Conservation (phyloP, 1,139 yeast species). For the Suhomyces yuchorum region DNA sequence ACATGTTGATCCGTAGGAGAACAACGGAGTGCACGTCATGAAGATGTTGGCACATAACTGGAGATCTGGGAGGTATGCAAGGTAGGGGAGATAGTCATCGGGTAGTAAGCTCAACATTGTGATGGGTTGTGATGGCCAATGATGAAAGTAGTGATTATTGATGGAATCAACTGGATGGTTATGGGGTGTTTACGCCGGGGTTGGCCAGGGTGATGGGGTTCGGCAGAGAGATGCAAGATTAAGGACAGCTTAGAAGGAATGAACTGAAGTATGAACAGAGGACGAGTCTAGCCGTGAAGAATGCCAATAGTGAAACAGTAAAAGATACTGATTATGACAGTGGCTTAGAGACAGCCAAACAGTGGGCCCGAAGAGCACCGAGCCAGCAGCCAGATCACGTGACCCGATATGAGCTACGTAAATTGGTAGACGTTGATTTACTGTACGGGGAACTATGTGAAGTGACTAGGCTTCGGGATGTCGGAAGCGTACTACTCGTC, state of each 20-base stretch:
- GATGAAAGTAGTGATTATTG: neutral
- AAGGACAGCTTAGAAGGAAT: neutral
- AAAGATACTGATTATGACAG: neutral
- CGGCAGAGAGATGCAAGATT: neutral
- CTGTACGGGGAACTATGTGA: neutral
- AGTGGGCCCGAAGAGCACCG: neutral
- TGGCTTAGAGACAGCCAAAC: neutral
- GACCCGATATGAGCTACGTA: neutral
- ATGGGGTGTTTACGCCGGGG: neutral
- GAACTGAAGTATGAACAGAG: neutral
- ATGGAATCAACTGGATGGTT: neutral
- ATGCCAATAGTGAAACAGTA: neutral
- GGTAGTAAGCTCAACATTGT: constrained; percentile 21
- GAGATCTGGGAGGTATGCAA: constrained; percentile 48
- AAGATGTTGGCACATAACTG: constrained; percentile 45
- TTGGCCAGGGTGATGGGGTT: neutral
- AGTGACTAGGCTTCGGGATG: neutral
- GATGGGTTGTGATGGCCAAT: neutral
- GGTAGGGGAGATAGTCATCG: constrained; percentile 28
- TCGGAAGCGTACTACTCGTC: too few species aligned
- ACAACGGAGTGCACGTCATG: constrained; percentile 74
- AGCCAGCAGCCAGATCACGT: neutral
- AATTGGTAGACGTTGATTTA: neutral
- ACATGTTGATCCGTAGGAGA: constrained; percentile 85
- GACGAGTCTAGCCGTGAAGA: neutral